Evolutionary conservation across 1,284 basidiomycete genomes (phyloP), one percentile per base, ranked within the genome.

Genomic region (Phellinidium pouzarii): DNA sequence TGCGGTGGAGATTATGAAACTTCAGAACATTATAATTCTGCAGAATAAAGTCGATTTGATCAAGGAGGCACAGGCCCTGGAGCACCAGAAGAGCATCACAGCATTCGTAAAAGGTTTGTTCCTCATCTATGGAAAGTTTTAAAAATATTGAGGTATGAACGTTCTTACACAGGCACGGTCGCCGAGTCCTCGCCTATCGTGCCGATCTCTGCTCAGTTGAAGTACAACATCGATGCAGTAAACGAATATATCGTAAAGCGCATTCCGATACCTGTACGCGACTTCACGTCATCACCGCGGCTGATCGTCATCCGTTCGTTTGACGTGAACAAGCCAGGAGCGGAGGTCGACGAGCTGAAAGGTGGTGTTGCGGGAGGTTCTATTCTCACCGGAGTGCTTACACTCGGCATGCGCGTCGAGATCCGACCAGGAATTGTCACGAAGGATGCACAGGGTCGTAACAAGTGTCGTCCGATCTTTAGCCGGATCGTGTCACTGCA

Each of bases 261-360:
- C 55, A 97, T 99, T 62, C 92, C 95, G 8, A 89, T 98, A 44
- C 95, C 95, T 37, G 74, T 87, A 36, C 90, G 95, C 58, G 89
- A 99, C 75, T 99, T 99, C 69, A 79, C 84, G 36, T 87, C 93
- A 41, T 84, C 91, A 60, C 93, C 95, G 0, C 84, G 87, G 45
- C 83, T 99, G 60, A 98, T 99, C 64, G 94, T 99, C 66, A 99
- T 99, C 68, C 92, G 94, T 64, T 98, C 94, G n/a, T 99, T 99
- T 72, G 96, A 99, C 69, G 95, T 99, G 68, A 99, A 99, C 81
- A 98, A 97, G 73, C 95, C 95, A 9, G 95, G 95, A 67, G 84
- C 94, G 4, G 92, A 95, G 67, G 93, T 99, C 7, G 89, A 96
- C 62, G 95, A 99, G 57, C 79, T 99, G 56, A 95, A 96, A 71